phyloP scores from a whole-genome alignment of 2,329 filamentous ascomycete genomes.

The Hawksworthiomyces lignivorus region DNA sequence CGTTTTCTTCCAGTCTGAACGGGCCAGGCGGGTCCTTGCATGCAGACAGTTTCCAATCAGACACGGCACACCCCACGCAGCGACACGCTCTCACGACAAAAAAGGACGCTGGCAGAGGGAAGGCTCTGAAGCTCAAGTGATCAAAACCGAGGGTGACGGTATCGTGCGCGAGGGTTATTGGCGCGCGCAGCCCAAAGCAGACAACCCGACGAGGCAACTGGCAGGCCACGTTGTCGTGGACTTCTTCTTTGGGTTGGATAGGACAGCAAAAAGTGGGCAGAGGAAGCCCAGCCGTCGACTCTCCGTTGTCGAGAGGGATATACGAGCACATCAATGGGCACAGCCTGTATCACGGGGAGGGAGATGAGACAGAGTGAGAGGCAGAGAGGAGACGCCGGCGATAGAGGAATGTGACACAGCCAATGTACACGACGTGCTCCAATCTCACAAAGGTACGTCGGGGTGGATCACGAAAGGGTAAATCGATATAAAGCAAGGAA shows the following conservation, averaged over 20 bases:
- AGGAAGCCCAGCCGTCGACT: no score
- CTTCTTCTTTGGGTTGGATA: not conserved
- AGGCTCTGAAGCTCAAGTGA: conserved; percentile 25
- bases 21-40: conserved; percentile 9
- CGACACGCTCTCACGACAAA: conserved; percentile 20
- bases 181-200: no score
- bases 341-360: no score
- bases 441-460: no score
- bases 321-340: no score
- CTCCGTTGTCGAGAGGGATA: no score
- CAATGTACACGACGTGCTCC: not conserved
- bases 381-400: no score
- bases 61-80: conserved; percentile 20
- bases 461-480: no score
- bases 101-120: conserved; percentile 4
- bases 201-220: no score
- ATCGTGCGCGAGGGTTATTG: conserved; percentile 26
- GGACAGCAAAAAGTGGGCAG: conserved; percentile 14
- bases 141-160: conserved; percentile 15
- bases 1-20: not conserved
- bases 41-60: conserved; percentile 13
- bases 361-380: not conserved
- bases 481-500: not conserved
- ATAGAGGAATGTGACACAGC: no score
- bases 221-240: conserved; percentile 31